Evolutionary conservation across 768 basidiomycete species (phyloP), one percentile per base, ranked within the genome.

Genomic region (Auriscalpium microsporum): DNA sequence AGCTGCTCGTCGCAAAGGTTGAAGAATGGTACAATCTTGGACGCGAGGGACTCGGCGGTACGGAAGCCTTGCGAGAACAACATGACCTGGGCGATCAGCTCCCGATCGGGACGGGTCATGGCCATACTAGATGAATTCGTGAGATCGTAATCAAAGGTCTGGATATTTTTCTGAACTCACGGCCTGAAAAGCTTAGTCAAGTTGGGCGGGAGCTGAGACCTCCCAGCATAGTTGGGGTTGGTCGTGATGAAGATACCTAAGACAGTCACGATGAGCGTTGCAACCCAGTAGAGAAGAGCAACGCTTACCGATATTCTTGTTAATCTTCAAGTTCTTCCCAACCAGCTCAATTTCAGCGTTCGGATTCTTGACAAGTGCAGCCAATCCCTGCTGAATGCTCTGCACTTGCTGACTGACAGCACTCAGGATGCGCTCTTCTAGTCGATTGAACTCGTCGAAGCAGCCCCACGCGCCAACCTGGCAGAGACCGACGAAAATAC

Each of bases 391-490:
- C 65, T 99, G 95, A 54, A 99, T 99, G 58, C 84, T 96, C 69
- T 98, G 96, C 14, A 99, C 94, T 74, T 99, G 96, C 64, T 99
- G 96, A 17, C 96, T 98, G 13, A 99, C 96, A 19, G 96, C 94
- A 67, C 90, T 93, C 55, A 99, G 79, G 67, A 98, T 99, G 44
- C 96, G 86, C 71, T 99, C 96, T 69, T 98, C 96, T 46, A 99
- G 78, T 63, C 96, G 87, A 70, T 99, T 99, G 75, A 96, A 95
- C 71, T 96, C 94, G 67, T 96, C 94, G 71, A 94, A 94, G 66
- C 90, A 94, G 11, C 96, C 96, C 96, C 96, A 99, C 0, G 96
- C 96, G 35, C 96, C 96, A 37, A 98, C 96, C 76, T 96, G 94
- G 72, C 96, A 99, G 13, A 99, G 81, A 51, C 96, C 96, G 63